Percentiles rank a stretch among this genome's conserved stretches.
Conservation (phyloP, 2,329 filamentous ascomycete genomes). For the Hypoxylon sp. region DNA sequence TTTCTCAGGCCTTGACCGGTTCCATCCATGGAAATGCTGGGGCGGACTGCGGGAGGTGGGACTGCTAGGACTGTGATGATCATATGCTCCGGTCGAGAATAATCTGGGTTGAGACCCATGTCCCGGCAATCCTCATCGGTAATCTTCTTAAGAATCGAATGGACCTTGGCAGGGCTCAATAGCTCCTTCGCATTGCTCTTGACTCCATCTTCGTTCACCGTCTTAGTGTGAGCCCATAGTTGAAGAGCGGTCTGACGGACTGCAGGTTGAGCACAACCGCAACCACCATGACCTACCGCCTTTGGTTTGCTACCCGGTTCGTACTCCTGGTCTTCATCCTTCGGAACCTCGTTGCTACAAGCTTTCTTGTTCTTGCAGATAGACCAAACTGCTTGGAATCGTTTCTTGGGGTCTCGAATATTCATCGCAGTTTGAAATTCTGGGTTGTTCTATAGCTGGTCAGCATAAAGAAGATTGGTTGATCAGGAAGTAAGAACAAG, state of each 20-base stretch:
- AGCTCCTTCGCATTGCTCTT: slow-evolving; percentile 83
- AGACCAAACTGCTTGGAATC: slow-evolving; percentile 93
- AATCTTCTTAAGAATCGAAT: slow-evolving; percentile 89
- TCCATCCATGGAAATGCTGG: slow-evolving; percentile 97
- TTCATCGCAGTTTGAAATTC: slow-evolving; percentile 86
- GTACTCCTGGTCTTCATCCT: slow-evolving; percentile 75
- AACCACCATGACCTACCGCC: slow-evolving; percentile 84
- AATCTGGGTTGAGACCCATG: slow-evolving; percentile 94
- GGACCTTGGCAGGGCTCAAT: slow-evolving; percentile 86
- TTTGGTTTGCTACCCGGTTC: slow-evolving; percentile 70
- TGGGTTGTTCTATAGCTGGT: slow-evolving; percentile 80
- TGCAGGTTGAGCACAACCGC: slow-evolving; percentile 89
- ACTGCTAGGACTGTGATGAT: slow-evolving; percentile 94
- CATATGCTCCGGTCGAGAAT: slow-evolving; percentile 99
- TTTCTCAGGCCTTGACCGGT: slow-evolving; percentile 92
- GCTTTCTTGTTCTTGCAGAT: slow-evolving; percentile 89
- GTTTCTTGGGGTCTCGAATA: slow-evolving; percentile 91
- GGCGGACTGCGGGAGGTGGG: slow-evolving; percentile 93
- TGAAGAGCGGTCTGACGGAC: slow-evolving; percentile 90
- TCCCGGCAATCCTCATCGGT: slow-evolving; percentile 84
- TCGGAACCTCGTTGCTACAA: slow-evolving; percentile 85
- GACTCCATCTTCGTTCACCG: slow-evolving; percentile 81
- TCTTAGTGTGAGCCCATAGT: slow-evolving; percentile 82
- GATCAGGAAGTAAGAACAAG: slow-evolving; percentile 70
- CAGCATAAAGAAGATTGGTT: slow-evolving; percentile 71